Conservation (phyloP, 495 filamentous ascomycete species). For the Hyaloscypha hepaticicola region DNA sequence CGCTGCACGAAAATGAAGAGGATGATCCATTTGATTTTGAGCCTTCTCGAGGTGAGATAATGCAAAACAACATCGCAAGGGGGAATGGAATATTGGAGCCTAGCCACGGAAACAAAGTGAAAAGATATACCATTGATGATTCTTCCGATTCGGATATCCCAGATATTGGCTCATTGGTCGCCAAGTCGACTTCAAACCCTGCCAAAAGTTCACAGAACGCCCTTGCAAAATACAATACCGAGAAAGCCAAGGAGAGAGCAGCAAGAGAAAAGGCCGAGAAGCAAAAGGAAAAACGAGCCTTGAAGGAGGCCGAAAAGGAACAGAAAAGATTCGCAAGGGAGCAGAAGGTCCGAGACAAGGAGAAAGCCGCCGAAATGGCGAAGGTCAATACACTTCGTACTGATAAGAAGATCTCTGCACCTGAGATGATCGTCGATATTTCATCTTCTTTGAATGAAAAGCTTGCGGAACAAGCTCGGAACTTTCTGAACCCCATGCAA, state of each 20-base stretch:
- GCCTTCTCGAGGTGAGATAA: neutral
- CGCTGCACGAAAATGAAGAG: constrained; percentile 2
- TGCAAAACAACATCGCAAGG: neutral
- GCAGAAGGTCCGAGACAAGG: constrained; percentile 60
- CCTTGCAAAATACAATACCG: constrained; percentile 39
- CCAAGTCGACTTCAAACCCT: constrained; percentile 8
- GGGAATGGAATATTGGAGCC: neutral
- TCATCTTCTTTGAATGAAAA: constrained; percentile 51
- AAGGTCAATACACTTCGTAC: constrained; percentile 74
- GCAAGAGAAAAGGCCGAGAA: constrained; percentile 38
- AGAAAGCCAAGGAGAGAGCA: constrained; percentile 36
- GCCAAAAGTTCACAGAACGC: constrained; percentile 10
- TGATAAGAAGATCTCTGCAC: constrained; percentile 71
- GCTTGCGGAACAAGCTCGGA: constrained; percentile 48
- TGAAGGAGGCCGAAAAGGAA: constrained; percentile 56
- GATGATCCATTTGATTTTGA: constrained; percentile 14
- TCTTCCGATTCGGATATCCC: constrained; percentile 27
- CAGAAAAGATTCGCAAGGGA: constrained; percentile 47
- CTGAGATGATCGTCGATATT: constrained; percentile 85
- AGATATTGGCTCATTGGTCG: constrained; percentile 6
- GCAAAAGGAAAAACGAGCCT: constrained; percentile 24
- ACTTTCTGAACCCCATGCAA: constrained; percentile 57
- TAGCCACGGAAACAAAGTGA: neutral
- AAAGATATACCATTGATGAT: neutral
- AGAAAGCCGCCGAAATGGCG: constrained; percentile 63